Evolutionary conservation across 306 rosid species (phyloP).

Genomic region (Rosa rugosa): DNA sequence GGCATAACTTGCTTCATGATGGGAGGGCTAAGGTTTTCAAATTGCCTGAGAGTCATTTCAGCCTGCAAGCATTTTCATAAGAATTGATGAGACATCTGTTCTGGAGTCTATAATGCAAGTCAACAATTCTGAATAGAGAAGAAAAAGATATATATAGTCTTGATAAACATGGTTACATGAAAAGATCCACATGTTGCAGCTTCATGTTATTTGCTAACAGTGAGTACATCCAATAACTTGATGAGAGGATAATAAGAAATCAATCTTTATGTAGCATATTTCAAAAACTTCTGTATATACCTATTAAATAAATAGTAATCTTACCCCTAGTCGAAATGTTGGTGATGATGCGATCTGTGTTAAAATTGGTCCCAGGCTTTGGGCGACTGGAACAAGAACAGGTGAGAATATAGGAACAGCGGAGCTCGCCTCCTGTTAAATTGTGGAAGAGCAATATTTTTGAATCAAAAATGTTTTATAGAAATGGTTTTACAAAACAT

Average conservation of each 20-base stretch:
- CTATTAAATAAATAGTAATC: conserved; percentile 16
- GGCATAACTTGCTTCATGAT: conserved; percentile 97
- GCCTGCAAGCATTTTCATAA: conserved; percentile 63
- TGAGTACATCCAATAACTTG: neutral
- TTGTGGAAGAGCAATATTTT: neutral
- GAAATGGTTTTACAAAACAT: neutral
- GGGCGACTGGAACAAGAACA: conserved; percentile 89
- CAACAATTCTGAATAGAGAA: neutral
- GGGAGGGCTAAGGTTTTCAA: conserved; percentile 87
- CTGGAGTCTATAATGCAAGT: neutral
- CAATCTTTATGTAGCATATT: neutral
- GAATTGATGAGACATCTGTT: conserved; percentile 33
- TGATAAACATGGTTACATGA: neutral
- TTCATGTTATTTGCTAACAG: neutral
- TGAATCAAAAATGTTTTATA: neutral
- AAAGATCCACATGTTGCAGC: neutral
- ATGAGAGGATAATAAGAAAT: conserved; percentile 5
- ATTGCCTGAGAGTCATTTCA: conserved; percentile 81
- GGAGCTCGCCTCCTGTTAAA: conserved; percentile 83
- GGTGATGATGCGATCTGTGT: conserved; percentile 91
- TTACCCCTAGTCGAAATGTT: conserved; percentile 85
- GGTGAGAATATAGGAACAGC: conserved; percentile 95
- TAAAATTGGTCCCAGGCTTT: conserved; percentile 87
- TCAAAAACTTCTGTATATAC: neutral
- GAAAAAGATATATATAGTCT: too few relatives aligned